Evolutionary conservation across 768 basidiomycete genomes (phyloP).

Genomic region (Mycena floridula): DNA sequence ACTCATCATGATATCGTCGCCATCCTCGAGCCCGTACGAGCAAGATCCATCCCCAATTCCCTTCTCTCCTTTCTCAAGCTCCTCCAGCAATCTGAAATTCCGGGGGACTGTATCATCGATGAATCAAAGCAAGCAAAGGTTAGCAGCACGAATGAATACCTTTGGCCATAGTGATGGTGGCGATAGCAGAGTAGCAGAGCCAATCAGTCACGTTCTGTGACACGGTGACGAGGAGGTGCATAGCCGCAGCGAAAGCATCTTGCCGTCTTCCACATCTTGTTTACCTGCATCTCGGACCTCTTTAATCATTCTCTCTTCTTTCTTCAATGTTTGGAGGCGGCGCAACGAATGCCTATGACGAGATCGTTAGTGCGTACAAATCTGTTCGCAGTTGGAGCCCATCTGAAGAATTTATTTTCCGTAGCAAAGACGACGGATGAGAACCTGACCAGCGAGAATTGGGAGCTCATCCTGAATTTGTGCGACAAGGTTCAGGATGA

Average conservation of each 20-base stretch:
- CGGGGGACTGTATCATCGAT: conserved; percentile 66
- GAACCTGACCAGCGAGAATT: conserved; percentile 90
- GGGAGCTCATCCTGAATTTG: conserved; percentile 91
- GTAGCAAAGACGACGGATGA: conserved; percentile 96
- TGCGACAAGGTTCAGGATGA: conserved; percentile 96
- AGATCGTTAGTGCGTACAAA: conserved; percentile 77
- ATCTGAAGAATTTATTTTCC: not conserved
- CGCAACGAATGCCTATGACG: conserved; percentile 77
- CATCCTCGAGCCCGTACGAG: conserved; percentile 93
- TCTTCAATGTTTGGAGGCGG: conserved; percentile 64
- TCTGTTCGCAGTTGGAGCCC: not conserved
- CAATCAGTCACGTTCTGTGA: not conserved
- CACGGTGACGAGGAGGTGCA: no score
- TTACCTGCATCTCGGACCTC: no score
- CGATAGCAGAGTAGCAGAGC: not conserved
- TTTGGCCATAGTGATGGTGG: not conserved
- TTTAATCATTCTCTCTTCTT: not conserved
- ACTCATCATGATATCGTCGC: conserved; percentile 96
- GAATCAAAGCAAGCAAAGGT: not conserved
- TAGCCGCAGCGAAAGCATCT: no score
- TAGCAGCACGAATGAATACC: not conserved
- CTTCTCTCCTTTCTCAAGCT: conserved; percentile 99
- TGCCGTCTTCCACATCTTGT: no score
- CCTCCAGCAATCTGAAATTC: conserved; percentile 94
- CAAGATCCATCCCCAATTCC: conserved; percentile 98